Evolutionary conservation across 164 flowering plant genomes (phyloP).

Genomic region (Kingdonia uniflora): DNA sequence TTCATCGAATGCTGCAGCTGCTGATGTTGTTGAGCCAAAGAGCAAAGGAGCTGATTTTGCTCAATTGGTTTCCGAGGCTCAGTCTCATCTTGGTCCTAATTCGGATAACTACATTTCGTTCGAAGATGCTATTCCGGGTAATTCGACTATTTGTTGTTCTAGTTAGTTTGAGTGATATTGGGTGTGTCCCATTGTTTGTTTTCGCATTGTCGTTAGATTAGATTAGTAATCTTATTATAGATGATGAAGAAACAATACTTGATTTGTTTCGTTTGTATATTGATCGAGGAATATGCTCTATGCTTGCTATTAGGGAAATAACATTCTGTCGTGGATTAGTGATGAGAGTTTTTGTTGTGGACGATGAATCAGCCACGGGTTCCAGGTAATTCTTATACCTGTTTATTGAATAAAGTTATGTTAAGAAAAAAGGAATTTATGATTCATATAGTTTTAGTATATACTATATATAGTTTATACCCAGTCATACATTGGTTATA

Average conservation of each 20-base stretch:
- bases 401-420: background rate
- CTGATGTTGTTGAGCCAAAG: constrained; percentile 44
- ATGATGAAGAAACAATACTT: too few species aligned
- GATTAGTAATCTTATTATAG: too few species aligned
- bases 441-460: too few species aligned
- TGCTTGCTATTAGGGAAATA: constrained; percentile 57
- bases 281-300: constrained; percentile 42
- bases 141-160: too few species aligned
- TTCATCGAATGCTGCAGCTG: constrained; percentile 13
- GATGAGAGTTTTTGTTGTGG: constrained; percentile 59
- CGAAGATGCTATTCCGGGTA: too few species aligned
- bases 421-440: background rate
- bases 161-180: too few species aligned
- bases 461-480: too few species aligned
- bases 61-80: constrained; percentile 56
- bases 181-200: too few species aligned
- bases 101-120: too few species aligned
- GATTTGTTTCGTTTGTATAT: too few species aligned
- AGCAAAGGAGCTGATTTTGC: constrained; percentile 72
- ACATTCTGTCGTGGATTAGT: constrained; percentile 37
- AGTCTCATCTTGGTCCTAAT: constrained; percentile 22
- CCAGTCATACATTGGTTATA: too few species aligned
- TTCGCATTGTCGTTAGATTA: too few species aligned
- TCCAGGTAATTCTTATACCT: constrained; percentile 32
- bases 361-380: constrained; percentile 33